phyloP scores from a whole-genome alignment of 768 basidiomycete species.

The Suillus placidus region DNA sequence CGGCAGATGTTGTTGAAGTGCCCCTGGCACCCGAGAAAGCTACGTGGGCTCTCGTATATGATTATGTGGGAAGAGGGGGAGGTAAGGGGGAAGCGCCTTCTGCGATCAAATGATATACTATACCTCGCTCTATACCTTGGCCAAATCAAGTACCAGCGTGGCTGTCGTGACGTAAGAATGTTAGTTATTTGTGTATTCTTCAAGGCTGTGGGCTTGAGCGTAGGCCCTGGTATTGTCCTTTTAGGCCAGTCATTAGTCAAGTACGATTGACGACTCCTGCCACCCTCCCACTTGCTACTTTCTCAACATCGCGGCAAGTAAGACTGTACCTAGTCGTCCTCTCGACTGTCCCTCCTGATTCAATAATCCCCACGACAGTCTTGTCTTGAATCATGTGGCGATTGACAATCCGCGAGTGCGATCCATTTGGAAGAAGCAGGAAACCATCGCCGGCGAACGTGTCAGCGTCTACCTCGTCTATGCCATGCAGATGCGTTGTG shows the following conservation, averaged over 20 bases:
- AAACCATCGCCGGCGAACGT: slow-evolving; percentile 31
- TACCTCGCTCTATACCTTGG: background rate
- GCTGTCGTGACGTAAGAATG: background rate
- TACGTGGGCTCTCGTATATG: background rate
- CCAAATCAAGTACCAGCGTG: background rate
- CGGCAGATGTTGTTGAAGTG: slow-evolving; percentile 22
- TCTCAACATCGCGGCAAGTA: slow-evolving; percentile 83
- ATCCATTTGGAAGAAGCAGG: slow-evolving; percentile 28
- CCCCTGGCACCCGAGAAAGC: slow-evolving; percentile 13
- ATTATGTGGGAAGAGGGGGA: background rate
- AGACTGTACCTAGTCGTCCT: slow-evolving; percentile 75
- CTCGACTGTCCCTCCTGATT: slow-evolving; percentile 52
- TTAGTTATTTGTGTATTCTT: background rate
- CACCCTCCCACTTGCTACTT: slow-evolving; percentile 39
- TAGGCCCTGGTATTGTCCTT: background rate
- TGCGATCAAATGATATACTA: background rate
- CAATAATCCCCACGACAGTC: slow-evolving; percentile 40
- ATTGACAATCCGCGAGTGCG: slow-evolving; percentile 56
- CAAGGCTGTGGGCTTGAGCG: background rate
- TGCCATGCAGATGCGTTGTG: slow-evolving; percentile 78
- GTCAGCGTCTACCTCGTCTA: slow-evolving; percentile 61
- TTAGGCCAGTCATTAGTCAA: background rate
- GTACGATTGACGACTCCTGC: background rate
- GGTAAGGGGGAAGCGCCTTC: background rate
- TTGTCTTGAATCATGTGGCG: slow-evolving; percentile 50